phyloP scores from a whole-genome alignment of 306 rosid species.

The Gastrolobium villosum region DNA sequence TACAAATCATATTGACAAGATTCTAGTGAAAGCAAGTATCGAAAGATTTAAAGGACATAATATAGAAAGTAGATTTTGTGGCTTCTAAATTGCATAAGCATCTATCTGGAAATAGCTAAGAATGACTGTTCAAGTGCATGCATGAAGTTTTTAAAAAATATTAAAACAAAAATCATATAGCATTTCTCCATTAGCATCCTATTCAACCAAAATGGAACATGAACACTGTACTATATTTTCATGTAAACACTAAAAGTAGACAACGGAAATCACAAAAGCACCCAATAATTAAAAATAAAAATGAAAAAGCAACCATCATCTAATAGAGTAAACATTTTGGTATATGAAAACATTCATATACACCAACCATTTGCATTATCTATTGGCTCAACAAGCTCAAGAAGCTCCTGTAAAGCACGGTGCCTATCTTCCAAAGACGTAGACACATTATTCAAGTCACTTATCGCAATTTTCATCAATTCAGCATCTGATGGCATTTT shows the following conservation, averaged over 20 bases:
- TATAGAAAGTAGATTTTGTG: slow-evolving; percentile 1
- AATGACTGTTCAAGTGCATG: slow-evolving; percentile 13
- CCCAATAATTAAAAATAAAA: not conserved
- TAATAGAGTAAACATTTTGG: not conserved
- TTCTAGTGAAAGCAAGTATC: not conserved
- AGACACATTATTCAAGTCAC: slow-evolving; percentile 79
- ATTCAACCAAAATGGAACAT: slow-evolving; percentile 12
- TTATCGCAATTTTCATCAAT: slow-evolving; percentile 78
- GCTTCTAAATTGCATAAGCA: slow-evolving; percentile 19
- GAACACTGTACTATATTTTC: not conserved
- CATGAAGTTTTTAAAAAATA: not conserved
- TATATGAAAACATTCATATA: slow-evolving; percentile 31
- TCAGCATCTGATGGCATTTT: slow-evolving; percentile 84
- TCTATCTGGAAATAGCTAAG: slow-evolving; percentile 21
- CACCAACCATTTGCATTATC: slow-evolving; percentile 85
- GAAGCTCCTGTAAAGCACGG: slow-evolving; percentile 84
- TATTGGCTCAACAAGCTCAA: slow-evolving; percentile 82
- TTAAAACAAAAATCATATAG: not conserved
- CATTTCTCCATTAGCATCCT: not conserved
- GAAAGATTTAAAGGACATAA: not conserved
- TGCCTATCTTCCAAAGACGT: slow-evolving; percentile 74
- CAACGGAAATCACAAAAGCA: slow-evolving; percentile 2
- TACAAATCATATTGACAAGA: not conserved
- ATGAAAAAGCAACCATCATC: not conserved
- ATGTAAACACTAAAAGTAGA: not conserved